These are phyloP conservation scores for Remersonia thermophila DNA, from an alignment of 2,329 filamentous ascomycete genomes.

Conservation along the genomic window DNA sequence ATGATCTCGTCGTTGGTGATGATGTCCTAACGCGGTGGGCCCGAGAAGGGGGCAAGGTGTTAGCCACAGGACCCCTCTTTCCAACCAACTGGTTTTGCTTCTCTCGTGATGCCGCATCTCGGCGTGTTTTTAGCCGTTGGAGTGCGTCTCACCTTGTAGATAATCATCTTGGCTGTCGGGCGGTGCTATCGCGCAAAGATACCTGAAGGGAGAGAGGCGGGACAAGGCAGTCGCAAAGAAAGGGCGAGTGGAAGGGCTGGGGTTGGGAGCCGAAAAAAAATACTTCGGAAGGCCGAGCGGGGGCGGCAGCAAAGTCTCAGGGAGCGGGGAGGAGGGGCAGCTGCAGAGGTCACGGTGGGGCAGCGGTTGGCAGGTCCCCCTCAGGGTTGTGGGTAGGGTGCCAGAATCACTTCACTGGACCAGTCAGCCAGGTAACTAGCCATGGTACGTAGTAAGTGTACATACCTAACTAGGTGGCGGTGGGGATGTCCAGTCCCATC, in stretches of 20 bases:
- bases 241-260: constrained; percentile 2
- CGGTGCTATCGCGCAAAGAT: constrained; percentile 7
- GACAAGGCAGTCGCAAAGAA: constrained; percentile 11
- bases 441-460: too few relatives aligned
- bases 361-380: too few relatives aligned
- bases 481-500: too few relatives aligned
- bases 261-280: constrained; percentile 16
- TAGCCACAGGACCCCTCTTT: too few relatives aligned
- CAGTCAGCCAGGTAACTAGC: too few relatives aligned
- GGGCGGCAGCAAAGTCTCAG: constrained; percentile 4
- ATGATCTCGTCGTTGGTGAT: constrained; percentile 88
- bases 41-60: background rate
- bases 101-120: constrained; percentile 2
- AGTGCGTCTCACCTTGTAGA: constrained; percentile 50
- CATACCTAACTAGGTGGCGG: too few relatives aligned
- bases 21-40: constrained; percentile 67
- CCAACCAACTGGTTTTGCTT: too few relatives aligned
- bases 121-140: too few relatives aligned
- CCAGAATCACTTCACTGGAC: too few relatives aligned
- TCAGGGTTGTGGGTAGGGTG: too few relatives aligned
- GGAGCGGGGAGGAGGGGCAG: constrained; percentile 19
- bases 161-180: constrained; percentile 53
- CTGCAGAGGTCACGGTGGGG: constrained; percentile 1
- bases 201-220: constrained; percentile 2
- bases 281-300: too few relatives aligned